phyloP scores from a whole-genome alignment of 2,329 filamentous ascomycete species.

The Chalaropsis ovoidea region DNA sequence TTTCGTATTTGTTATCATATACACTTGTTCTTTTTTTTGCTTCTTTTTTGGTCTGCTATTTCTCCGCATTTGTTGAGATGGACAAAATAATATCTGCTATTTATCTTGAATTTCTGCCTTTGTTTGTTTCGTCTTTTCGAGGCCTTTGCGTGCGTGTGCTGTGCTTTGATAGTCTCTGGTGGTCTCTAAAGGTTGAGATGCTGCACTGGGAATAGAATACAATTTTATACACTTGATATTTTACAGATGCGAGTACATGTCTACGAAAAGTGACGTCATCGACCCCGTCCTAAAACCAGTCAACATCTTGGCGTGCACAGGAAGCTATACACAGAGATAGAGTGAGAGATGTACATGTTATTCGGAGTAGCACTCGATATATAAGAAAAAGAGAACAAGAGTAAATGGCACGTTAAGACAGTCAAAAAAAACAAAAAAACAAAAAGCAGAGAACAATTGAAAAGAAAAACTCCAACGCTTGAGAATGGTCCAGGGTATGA shows the following conservation, averaged over 20 bases:
- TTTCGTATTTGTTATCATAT: background rate
- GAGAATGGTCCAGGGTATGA: constrained; percentile 23
- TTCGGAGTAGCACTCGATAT: background rate
- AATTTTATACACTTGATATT: too few species aligned
- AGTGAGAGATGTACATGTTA: background rate
- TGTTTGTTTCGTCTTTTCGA: background rate
- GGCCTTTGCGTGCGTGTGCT: background rate
- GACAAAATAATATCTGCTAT: constrained; percentile 4
- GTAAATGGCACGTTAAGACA: background rate
- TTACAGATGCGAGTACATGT: too few species aligned
- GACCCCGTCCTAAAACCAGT: too few species aligned
- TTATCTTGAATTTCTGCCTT: background rate
- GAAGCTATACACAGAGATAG: too few species aligned
- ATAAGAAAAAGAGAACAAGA: background rate
- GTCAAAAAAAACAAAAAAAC: background rate
- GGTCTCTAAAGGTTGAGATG: too few species aligned
- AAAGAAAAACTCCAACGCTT: constrained; percentile 12
- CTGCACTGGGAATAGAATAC: too few species aligned
- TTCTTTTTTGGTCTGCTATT: background rate
- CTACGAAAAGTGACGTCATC: too few species aligned
- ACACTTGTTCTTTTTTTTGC: background rate
- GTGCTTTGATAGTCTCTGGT: background rate
- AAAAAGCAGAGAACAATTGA: background rate
- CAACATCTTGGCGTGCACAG: too few species aligned
- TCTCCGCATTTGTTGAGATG: background rate